Evolutionary conservation across 345 rosid genomes (phyloP).

Genomic region (Eucalyptus regnans): DNA sequence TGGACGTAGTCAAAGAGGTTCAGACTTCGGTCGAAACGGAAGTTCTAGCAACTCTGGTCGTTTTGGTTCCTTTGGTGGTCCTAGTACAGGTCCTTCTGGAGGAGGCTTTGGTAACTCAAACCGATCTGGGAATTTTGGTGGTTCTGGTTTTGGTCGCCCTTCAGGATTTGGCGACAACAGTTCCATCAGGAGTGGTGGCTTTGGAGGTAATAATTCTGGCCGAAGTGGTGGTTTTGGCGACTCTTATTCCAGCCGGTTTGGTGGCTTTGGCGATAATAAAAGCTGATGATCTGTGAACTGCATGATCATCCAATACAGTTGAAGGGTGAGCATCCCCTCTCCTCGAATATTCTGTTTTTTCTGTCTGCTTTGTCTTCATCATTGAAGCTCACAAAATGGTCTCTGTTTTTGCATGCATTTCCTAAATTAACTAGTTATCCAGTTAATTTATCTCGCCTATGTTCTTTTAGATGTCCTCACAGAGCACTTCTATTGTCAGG

Average conservation of each 20-base stretch:
- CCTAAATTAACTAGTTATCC: neutral
- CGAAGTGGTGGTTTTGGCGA: neutral
- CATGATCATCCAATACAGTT: neutral
- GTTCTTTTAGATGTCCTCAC: neutral
- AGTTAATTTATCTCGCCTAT: neutral
- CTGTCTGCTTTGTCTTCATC: neutral
- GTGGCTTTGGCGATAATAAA: neutral
- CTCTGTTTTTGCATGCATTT: neutral
- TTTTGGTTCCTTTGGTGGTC: conserved; percentile 25
- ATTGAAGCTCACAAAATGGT: neutral
- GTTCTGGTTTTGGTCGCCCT: conserved; percentile 6
- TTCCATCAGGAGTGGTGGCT: neutral
- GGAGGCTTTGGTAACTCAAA: conserved; percentile 1
- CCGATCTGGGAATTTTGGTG: neutral
- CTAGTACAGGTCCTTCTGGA: neutral
- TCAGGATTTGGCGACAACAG: neutral
- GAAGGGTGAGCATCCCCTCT: neutral
- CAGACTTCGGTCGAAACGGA: conserved; percentile 20
- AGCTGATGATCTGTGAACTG: neutral
- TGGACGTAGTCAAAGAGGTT: conserved; percentile 28
- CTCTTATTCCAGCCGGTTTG: neutral
- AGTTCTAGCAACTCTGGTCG: conserved; percentile 10
- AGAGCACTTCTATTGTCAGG: neutral
- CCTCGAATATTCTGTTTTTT: neutral
- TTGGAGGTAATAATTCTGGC: neutral